phyloP scores from a whole-genome alignment of 768 basidiomycete species.

The Suillus americanus region DNA sequence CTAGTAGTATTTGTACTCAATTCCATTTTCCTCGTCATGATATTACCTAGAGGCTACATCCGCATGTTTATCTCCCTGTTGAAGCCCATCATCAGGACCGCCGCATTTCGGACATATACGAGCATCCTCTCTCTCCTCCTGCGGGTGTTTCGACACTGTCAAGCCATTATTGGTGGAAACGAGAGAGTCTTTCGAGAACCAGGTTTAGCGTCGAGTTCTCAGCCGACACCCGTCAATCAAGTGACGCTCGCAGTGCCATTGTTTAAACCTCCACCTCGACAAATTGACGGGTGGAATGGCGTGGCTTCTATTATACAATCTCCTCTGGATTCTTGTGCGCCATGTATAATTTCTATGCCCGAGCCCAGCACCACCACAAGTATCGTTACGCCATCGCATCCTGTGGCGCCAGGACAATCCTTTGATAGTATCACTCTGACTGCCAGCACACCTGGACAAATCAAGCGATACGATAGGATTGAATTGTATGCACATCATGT shows the following conservation, averaged over 20 bases:
- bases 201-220: neutral
- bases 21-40: neutral
- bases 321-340: neutral
- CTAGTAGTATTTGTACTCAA: neutral
- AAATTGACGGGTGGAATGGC: neutral
- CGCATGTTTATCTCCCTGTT: neutral
- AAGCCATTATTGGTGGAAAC: neutral
- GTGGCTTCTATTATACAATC: neutral
- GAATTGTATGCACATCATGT: neutral
- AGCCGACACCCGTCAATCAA: neutral
- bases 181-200: neutral
- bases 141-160: neutral
- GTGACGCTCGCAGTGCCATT: neutral
- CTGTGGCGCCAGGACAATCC: neutral
- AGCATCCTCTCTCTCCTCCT: neutral
- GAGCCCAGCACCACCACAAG: neutral
- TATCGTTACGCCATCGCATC: neutral
- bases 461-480: neutral
- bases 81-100: neutral
- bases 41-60: neutral
- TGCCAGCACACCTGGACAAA: neutral
- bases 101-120: neutral
- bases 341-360: neutral
- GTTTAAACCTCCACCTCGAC: neutral
- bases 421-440: neutral